Base-by-base conservation (phyloP, 2,329 filamentous ascomycete species). In the Alternaria consortialis region DNA sequence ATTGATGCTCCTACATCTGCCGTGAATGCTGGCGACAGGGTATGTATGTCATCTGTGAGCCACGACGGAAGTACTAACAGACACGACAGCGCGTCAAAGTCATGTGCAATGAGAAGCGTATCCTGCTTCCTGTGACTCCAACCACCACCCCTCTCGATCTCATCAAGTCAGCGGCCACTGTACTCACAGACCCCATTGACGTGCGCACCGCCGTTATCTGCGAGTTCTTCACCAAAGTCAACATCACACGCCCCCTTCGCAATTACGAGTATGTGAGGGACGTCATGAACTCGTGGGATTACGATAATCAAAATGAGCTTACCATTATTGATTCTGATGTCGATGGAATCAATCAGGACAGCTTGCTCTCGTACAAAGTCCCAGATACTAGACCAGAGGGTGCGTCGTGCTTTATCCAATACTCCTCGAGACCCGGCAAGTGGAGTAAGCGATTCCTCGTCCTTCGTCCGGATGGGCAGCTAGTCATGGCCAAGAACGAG, bases 271-370 rank as follows among this genome's bases (percentile, higher is more conserved):
- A 88, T 63, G 86, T 98, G 32, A 88, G 92, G 61, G 92, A 97
- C 71, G 87, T 97, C 23, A 87, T 97, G 85, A 96, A 97, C 76
- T 96, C 93, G 0, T 98, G 94, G 94, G 92, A 97, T 62, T 84
- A 85, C 43, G 93, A 97, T 75, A 83, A 85, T 2, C 90, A 93
- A 68, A 95, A 97, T 71, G 84, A 86, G 7, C 83, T 98, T 13
- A 80, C 91, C 17, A 84, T 97, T 23, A 80, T 90, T 56, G 84
- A 89, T 13, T 82, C 85, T 2, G 85, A 88, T 37, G 79, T 84
- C 2, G 81, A 83, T 7, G 79, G 72, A 5, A 83, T 85, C n/a
- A 82, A 84, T 53, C 82, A 86, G 63, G 76, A 79, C 7, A 88
- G 91, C 57, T 84, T 97, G 7, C 88, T 91, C 25, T 80, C 90